Evolutionary conservation across 768 basidiomycete genomes (phyloP), one percentile per base, ranked within the genome.

Genomic region (Rickenella mellea): DNA sequence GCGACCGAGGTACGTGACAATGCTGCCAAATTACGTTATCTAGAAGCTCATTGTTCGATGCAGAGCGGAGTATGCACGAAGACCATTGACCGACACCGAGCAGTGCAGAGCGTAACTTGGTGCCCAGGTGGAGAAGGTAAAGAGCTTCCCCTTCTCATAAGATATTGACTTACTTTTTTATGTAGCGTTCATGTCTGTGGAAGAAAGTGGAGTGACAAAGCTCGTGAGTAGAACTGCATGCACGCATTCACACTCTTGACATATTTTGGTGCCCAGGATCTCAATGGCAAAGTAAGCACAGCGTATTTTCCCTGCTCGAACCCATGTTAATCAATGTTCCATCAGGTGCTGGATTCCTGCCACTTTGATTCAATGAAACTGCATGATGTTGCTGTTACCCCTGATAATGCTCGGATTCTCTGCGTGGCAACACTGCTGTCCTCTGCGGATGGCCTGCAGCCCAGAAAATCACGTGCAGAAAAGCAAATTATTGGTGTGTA

Each of bases 361-460:
- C 56, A 74, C 44, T 74, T 86, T 43, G 70, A 74, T 20, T 64
- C 68, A 17, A 70, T 86, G 65, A 71, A 73, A 43, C 62, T 85
- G 7, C 80, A 80, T 51, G 81, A 83, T 53, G 75, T 86, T 20
- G 76, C 79, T 5, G 69, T 85, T 3, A 83, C 80, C 0, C 76
- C 77, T 2, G 82, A 85, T 52, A 66, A 69, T n/a, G 55, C 63
- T 29, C 71, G 81, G 8, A 64, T 86, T 40, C 62, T 87, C 20
- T 79, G 74, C 20, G 80, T 85, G 24, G 83, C 79, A 1, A 80
- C 79, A 5, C 58, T 86, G 26, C 61, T 78, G n/a, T 62, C 69
- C 41, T 83, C 83, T 4, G 70, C 72, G 1, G 69, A 67, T 38
- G 79, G 80, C 8, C 58, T 82, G 20, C 71, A 76, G 29, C 83